Base-by-base conservation (phyloP, 805 yeast species). In the Pichia deserticola region DNA sequence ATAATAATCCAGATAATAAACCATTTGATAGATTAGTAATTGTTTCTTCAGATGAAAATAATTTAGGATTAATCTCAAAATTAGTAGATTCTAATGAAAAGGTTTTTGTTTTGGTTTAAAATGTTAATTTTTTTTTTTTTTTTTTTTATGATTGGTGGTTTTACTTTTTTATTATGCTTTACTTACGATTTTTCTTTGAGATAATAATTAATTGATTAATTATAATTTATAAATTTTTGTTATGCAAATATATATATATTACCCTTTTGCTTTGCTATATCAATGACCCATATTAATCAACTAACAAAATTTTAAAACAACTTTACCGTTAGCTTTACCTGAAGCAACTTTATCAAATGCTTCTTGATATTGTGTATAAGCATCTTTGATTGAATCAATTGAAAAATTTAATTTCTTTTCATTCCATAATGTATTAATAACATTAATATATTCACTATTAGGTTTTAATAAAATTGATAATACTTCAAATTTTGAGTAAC, bases 241-340 rank as follows among this genome's bases (percentile, higher is more conserved):
- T 20, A 20, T 20, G 3, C 20, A 20, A 2, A 20, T 20, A 20
- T 20, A 20, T 20, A 20, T 20, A 20, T 20, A 20, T 20, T 20
- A 20, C 20, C 20, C 20, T 20, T 20, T 20, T 20, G 20, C 20
- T 20, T 20, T 20, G 20, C 20, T 20, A 20, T 20, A 20, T 20
- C 2, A 20, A 20, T 20, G 20, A 20, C 20, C 20, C 20, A 20
- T 20, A 20, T 20, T 30, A 42, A 30, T 30, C 3, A 30, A 7
- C 9, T 6, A 30, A 30, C 32, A 36, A 42, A 20, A 48, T 35
- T 42, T 49, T 3, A 49, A 30, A n/a, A 88, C 76, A 44, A 84
- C 69, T 63, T 87, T 88, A 36, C 96, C 96, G 49, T 74, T 76
- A 10, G 83, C 81, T 44, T 63, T 69, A 50, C 78, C 75, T 34